A percentile compares a stretch with the other conserved stretches of the same genome.
Conservation (phyloP, 1,139 yeast species). For the Saccharomycopsis hybrid region DNA sequence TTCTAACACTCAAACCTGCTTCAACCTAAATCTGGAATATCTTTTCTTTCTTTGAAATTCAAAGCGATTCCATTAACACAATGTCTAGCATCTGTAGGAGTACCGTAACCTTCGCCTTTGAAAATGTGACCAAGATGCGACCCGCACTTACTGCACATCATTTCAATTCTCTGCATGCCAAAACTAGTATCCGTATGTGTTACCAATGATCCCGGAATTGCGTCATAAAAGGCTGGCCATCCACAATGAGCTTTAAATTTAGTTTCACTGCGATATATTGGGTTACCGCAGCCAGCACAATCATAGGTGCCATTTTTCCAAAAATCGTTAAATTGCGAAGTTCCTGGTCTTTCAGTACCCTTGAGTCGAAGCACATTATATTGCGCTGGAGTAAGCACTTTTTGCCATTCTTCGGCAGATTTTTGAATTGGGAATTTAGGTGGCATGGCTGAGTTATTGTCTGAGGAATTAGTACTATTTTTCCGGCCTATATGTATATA, state of each 20-base stretch:
- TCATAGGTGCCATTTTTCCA: conserved; percentile 55
- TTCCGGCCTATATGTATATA: too few relatives aligned
- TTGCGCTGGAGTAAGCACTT: conserved; percentile 69
- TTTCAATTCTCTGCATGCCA: conserved; percentile 84
- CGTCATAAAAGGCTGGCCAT: conserved; percentile 96
- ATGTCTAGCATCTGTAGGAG: conserved; percentile 89
- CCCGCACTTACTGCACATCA: conserved; percentile 82
- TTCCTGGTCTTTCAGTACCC: conserved; percentile 79
- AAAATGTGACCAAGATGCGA: conserved; percentile 95
- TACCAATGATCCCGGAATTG: conserved; percentile 71
- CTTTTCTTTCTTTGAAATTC: conserved; percentile 41
- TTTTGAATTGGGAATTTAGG: conserved; percentile 30
- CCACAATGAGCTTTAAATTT: conserved; percentile 93
- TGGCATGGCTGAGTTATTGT: too few relatives aligned
- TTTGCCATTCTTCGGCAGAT: conserved; percentile 72
- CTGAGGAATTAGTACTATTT: too few relatives aligned
- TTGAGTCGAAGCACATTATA: conserved; percentile 70
- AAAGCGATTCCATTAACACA: conserved; percentile 87
- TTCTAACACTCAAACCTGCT: too few relatives aligned
- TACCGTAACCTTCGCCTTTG: conserved; percentile 86
- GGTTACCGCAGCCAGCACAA: conserved; percentile 82
- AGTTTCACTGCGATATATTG: conserved; percentile 70
- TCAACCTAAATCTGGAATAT: conserved; percentile 1
- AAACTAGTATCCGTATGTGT: conserved; percentile 51
- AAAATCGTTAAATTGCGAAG: conserved; percentile 57